Evolutionary conservation across 768 basidiomycete genomes (phyloP).

Genomic region (Pisolithus microcarpus): DNA sequence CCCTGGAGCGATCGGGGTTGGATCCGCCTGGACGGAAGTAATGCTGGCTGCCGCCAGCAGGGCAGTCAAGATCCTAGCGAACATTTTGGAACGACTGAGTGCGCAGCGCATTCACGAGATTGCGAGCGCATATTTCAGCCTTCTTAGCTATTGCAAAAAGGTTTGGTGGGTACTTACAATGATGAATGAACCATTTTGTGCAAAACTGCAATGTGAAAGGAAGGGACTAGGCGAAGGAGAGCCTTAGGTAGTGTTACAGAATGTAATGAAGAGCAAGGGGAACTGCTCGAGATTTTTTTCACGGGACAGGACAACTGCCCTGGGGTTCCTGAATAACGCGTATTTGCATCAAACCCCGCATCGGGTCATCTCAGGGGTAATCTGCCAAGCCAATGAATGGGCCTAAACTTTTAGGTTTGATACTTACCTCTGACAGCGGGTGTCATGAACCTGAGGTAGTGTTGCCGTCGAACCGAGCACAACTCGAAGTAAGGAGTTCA

Average conservation of each 20-base stretch:
- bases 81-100: constrained; percentile 14
- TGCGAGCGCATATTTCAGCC: background rate
- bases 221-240: constrained; percentile 5
- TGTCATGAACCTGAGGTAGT: too few species aligned
- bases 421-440: background rate
- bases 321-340: too few species aligned
- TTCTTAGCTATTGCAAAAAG: background rate
- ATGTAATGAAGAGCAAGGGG: background rate
- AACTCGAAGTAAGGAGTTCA: too few species aligned
- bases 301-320: background rate
- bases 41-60: constrained; percentile 27
- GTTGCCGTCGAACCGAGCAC: too few species aligned
- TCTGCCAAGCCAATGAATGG: too few species aligned
- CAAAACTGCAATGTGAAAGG: constrained; percentile 5
- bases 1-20: constrained; percentile 50
- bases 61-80: constrained; percentile 11
- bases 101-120: background rate
- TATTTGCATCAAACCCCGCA: too few species aligned
- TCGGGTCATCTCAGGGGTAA: too few species aligned
- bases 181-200: background rate
- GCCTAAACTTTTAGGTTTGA: too few species aligned
- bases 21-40: constrained; percentile 44
- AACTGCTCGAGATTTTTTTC: background rate
- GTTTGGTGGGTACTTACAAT: constrained; percentile 3
- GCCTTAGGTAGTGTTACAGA: background rate